Base-by-base conservation (phyloP, 1,284 basidiomycete species). In the Sanguinoderma infundibulare region DNA sequence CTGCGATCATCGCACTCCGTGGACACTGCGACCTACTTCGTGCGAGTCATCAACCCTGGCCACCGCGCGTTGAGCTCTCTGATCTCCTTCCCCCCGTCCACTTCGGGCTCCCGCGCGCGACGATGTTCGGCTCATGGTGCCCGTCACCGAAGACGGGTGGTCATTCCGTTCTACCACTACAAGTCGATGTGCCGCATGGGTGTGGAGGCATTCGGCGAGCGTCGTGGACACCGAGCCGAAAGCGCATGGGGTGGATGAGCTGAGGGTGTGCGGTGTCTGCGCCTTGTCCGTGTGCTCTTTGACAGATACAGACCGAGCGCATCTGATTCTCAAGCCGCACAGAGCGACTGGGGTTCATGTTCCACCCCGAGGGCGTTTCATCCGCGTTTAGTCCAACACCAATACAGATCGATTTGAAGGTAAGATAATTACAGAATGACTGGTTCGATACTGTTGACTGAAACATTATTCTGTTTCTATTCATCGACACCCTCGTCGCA, bases 151-250 rank as follows among this genome's bases (percentile, higher is more conserved):
- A 14, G 62, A 72, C 39, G 71, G 42, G 24, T 26, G 6, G 42
- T 15, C 12, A 46, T 26, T 5, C 28, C 75, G 28, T 74, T 70
- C 22, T 78, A 71, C 64, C 77, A 79, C 60, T 78, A 77, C 56
- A 67, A 73, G 8, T 76, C 71, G 10, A 76, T 75, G 12, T 79
- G 77, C 60, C 64, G 77, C 3, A 79, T 78, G 78, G 82, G 77
- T 10, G 70, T 67, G 5, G 74, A 70, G 44, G 50, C 71, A 32
- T 72, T 72, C 46, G 28, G 53, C 65, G 7, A 82, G 81, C 1
- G 85, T 86, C 0, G 76, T 87, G 14, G 84, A 87, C 59, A 68
- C 79, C 7, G 69, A 79, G 63, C 70, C 87, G 55, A 66, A 72
- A 15, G 84, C 88, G 22, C 79, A 83, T 60, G 85, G 86, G 1